Conservation (phyloP, 2,329 filamentous ascomycete species). For the Cercospora brassicicola region DNA sequence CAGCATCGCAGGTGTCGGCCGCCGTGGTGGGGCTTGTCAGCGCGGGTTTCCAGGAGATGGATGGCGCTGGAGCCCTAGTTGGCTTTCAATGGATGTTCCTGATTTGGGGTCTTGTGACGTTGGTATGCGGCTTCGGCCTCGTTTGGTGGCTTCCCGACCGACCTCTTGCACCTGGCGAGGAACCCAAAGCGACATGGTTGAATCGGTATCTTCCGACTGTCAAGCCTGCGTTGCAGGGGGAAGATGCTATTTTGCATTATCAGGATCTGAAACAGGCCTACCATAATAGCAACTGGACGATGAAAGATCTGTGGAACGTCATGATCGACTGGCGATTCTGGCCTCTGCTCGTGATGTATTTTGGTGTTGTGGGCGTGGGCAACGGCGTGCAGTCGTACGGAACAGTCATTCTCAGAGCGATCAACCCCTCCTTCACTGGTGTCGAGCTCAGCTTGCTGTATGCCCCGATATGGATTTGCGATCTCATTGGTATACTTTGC, state of each 20-base stretch:
- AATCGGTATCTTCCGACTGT: slow-evolving; percentile 67
- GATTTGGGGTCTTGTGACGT: slow-evolving; percentile 74
- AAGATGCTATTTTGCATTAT: slow-evolving; percentile 80
- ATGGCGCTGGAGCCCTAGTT: slow-evolving; percentile 70
- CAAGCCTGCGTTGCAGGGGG: slow-evolving; percentile 69
- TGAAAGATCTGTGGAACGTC: slow-evolving; percentile 68
- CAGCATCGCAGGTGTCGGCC: slow-evolving; percentile 82
- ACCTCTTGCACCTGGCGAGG: slow-evolving; percentile 70
- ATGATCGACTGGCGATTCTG: slow-evolving; percentile 84
- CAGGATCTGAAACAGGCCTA: slow-evolving; percentile 79
- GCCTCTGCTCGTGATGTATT: slow-evolving; percentile 88
- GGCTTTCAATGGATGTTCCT: slow-evolving; percentile 94
- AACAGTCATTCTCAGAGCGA: slow-evolving; percentile 79
- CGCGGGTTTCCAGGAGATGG: slow-evolving; percentile 89
- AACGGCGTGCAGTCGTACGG: slow-evolving; percentile 88
- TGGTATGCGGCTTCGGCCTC: slow-evolving; percentile 69
- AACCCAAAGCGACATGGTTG: slow-evolving; percentile 53
- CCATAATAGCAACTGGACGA: slow-evolving; percentile 69
- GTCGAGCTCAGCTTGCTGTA: slow-evolving; percentile 79
- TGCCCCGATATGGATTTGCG: slow-evolving; percentile 84
- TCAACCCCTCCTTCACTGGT: slow-evolving; percentile 70
- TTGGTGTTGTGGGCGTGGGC: slow-evolving; percentile 88
- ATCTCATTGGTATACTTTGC: slow-evolving; percentile 81
- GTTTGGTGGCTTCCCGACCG: slow-evolving; percentile 92
- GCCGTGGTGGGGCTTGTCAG: slow-evolving; percentile 87